phyloP scores from a whole-genome alignment of 768 basidiomycete genomes.

The Tylopilus sp. region DNA sequence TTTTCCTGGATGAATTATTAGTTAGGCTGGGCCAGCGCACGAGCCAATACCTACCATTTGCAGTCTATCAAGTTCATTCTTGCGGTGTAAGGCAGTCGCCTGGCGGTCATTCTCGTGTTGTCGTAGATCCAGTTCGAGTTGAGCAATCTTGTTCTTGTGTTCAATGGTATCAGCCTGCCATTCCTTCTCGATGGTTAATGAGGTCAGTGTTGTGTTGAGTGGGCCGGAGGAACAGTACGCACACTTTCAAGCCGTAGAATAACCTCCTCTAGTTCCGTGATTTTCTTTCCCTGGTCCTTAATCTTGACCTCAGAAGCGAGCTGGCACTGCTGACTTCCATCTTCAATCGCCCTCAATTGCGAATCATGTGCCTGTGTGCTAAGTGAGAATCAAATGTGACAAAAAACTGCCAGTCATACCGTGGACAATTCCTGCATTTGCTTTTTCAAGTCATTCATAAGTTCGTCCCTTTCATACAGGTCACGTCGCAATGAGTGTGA shows the following conservation, averaged over 20 bases:
- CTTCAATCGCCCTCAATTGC: neutral
- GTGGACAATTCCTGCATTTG: neutral
- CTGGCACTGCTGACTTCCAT: too few species aligned
- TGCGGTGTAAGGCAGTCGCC: neutral
- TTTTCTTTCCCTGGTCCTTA: neutral
- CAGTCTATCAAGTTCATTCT: neutral
- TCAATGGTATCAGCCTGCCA: neutral
- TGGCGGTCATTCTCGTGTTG: too few species aligned
- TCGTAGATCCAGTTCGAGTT: neutral
- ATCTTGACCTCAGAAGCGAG: neutral
- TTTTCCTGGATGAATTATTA: neutral
- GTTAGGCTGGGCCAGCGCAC: neutral
- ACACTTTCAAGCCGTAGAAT: neutral
- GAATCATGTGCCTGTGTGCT: neutral
- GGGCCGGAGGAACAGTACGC: neutral
- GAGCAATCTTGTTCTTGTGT: neutral
- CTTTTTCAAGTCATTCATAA: neutral
- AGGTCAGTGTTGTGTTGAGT: neutral
- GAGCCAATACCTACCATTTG: neutral
- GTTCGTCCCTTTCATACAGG: neutral
- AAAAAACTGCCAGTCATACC: neutral
- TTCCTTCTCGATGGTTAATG: neutral
- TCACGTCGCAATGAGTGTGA: neutral
- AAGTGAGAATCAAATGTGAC: neutral
- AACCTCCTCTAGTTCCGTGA: neutral